Evolutionary conservation across 2,329 filamentous ascomycete genomes (phyloP).

Genomic region (Pezicula neosporulosa): DNA sequence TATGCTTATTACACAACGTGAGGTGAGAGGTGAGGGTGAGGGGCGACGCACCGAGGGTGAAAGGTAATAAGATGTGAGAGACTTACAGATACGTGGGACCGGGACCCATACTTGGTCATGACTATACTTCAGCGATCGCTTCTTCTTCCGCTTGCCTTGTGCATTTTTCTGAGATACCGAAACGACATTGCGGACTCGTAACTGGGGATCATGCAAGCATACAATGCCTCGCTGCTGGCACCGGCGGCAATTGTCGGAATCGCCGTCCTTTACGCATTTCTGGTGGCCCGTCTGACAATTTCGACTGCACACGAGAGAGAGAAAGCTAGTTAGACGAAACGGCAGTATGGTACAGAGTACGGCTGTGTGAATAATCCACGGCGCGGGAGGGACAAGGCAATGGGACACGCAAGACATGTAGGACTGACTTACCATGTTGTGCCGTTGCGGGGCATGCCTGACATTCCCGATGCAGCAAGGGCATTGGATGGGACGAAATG

Average conservation of each 20-base stretch:
- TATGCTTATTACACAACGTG: background rate
- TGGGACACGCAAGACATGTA: background rate
- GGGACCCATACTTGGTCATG: constrained; percentile 1
- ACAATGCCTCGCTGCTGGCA: background rate
- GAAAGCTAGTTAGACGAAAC: too few species aligned
- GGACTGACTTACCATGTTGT: background rate
- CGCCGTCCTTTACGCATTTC: background rate
- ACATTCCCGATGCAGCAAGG: background rate
- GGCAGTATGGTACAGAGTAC: too few species aligned
- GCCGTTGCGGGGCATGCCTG: background rate
- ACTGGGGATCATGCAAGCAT: background rate
- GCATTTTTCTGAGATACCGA: background rate
- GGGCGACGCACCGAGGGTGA: background rate
- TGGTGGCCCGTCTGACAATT: background rate
- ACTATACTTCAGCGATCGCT: background rate
- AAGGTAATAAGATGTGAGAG: background rate
- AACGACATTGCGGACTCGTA: background rate
- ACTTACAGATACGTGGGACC: background rate
- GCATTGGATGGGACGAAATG: background rate
- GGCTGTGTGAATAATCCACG: too few species aligned
- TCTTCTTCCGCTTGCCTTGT: background rate
- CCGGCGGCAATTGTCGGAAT: background rate
- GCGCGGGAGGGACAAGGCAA: too few species aligned
- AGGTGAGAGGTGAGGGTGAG: background rate
- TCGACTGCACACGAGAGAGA: background rate